Evolutionary conservation across 78 protist genomes (phyloP).

Genomic region (Diacronema lutheri): DNA sequence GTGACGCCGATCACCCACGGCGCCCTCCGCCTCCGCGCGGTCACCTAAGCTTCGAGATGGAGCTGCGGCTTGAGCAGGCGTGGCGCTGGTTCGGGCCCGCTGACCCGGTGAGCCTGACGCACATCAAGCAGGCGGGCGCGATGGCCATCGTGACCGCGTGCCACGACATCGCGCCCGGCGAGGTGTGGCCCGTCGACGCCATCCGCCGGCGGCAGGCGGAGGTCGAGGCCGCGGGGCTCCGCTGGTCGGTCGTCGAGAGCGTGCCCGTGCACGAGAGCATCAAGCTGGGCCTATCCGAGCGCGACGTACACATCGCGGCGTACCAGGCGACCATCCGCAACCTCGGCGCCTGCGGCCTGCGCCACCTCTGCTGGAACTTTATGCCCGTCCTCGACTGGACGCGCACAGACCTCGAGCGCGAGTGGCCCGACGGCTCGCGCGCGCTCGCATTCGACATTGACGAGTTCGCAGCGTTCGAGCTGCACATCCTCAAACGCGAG

Average conservation of each 20-base stretch:
- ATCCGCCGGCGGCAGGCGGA: not conserved
- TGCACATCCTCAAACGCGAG: not conserved
- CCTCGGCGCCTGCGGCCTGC: not conserved
- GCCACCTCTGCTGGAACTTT: not conserved
- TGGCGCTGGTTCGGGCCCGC: conserved; percentile 15
- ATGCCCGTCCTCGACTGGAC: conserved; percentile 17
- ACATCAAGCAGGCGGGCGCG: conserved; percentile 4
- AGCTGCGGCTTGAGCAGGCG: not conserved
- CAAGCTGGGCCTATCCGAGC: not conserved
- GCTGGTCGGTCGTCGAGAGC: conserved; percentile 1
- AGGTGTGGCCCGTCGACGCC: not conserved
- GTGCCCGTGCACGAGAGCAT: conserved; percentile 22
- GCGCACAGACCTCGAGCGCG: not conserved
- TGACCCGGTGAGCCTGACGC: not conserved
- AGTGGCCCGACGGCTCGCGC: not conserved
- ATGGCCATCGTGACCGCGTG: conserved; percentile 4
- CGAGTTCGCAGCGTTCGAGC: conserved; percentile 22
- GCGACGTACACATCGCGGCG: not conserved
- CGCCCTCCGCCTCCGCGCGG: no score
- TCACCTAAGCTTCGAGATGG: no score
- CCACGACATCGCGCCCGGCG: not conserved
- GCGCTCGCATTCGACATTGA: conserved; percentile 5
- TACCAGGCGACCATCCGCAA: not conserved
- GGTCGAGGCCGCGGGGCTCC: not conserved
- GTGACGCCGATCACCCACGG: no score